A percentile compares a stretch with the other conserved stretches of the same genome.
Evolutionary conservation across 352 stramenopile species (phyloP).

Genomic region (Blastocystis sp.): DNA sequence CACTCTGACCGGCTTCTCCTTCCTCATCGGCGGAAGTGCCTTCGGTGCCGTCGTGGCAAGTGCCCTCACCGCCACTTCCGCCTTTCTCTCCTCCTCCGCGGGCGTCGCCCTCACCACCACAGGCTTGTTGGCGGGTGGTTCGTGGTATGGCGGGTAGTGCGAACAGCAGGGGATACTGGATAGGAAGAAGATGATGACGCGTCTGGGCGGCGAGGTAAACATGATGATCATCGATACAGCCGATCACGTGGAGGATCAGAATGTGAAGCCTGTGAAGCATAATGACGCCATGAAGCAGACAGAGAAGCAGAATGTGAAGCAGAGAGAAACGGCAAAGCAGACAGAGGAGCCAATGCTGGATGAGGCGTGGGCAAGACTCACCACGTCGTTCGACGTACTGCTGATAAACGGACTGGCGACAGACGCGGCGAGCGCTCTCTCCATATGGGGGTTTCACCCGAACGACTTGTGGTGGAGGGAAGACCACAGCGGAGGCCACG

Average conservation of each 20-base stretch:
- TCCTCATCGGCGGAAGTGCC: background rate
- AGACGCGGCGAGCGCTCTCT: background rate
- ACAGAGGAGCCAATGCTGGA: background rate
- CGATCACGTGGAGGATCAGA: background rate
- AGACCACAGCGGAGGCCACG: background rate
- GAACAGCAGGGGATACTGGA: background rate
- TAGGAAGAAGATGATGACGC: slow-evolving; percentile 26
- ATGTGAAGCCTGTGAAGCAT: background rate
- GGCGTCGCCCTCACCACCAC: background rate
- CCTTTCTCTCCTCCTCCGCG: slow-evolving; percentile 17
- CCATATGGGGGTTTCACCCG: slow-evolving; percentile 39
- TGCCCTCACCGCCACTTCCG: background rate
- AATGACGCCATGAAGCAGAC: too few species aligned
- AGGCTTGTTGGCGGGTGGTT: slow-evolving; percentile 22
- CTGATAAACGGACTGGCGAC: slow-evolving; percentile 17
- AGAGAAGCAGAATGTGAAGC: too few species aligned
- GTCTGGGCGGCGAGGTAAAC: slow-evolving; percentile 2
- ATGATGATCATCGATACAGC: background rate
- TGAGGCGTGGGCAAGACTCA: background rate
- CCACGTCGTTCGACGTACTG: background rate
- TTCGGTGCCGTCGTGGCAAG: background rate
- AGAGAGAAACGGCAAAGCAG: background rate
- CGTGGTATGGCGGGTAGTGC: slow-evolving; percentile 16
- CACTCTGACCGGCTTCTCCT: background rate
- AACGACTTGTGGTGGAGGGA: slow-evolving; percentile 1